These are phyloP conservation scores for Mortierella sp. DNA, from an alignment of 371 early-diverging fungal species.

Conservation along the genomic window DNA sequence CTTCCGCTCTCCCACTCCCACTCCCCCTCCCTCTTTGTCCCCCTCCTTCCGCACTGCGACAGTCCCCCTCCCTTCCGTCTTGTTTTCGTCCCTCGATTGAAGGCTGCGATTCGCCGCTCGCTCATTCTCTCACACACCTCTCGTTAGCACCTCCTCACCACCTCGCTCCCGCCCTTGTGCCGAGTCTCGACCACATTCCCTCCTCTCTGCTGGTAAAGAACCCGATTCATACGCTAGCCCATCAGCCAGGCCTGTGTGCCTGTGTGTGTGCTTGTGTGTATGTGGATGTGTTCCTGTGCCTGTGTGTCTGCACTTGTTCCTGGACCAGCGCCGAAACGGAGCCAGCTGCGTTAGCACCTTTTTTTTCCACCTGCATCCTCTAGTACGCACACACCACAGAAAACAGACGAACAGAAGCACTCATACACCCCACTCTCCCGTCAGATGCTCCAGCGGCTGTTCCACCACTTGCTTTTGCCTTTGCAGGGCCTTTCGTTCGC, in stretches of 20 bases:
- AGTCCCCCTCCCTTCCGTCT: background rate
- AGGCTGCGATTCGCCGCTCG: too few relatives aligned
- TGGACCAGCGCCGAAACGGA: constrained; percentile 17
- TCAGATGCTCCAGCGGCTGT: background rate
- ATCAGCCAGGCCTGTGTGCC: too few relatives aligned
- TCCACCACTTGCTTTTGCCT: too few relatives aligned
- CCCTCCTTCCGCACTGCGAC: too few relatives aligned
- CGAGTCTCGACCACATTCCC: background rate
- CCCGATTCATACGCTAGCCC: too few relatives aligned
- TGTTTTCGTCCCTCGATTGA: background rate
- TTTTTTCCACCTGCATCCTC: constrained; percentile 4
- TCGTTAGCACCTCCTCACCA: too few relatives aligned
- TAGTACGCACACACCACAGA: background rate
- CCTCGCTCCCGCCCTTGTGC: too few relatives aligned
- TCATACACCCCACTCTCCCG: background rate
- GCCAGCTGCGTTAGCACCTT: constrained; percentile 10
- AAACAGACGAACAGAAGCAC: constrained; percentile 6
- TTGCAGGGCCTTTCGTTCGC: too few relatives aligned
- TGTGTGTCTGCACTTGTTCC: constrained; percentile 9
- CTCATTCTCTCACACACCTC: too few relatives aligned
- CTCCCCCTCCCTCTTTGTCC: background rate
- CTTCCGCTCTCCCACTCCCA: background rate
- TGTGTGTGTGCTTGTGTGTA: too few relatives aligned
- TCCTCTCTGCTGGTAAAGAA: background rate
- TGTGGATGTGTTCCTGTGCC: too few relatives aligned